These are phyloP conservation scores for Fragilariopsis cylindrus DNA, from an alignment of 108 stramenopile species.

Conservation along the genomic window DNA sequence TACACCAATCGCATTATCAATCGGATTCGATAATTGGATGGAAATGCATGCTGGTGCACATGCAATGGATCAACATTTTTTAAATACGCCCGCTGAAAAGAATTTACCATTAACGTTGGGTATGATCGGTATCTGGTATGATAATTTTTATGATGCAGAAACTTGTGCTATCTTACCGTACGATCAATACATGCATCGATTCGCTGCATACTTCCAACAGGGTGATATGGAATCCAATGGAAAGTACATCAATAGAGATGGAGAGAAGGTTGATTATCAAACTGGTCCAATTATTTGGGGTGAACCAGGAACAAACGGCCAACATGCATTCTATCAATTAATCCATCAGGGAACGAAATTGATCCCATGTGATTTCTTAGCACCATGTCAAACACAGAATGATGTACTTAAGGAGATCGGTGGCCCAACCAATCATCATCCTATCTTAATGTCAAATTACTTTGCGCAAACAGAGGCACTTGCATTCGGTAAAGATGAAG, in stretches of 20 bases:
- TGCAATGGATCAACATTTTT: conserved; percentile 97
- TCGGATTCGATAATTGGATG: conserved; percentile 88
- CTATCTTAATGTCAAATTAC: conserved; percentile 98
- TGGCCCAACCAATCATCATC: conserved; percentile 90
- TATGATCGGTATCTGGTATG: conserved; percentile 97
- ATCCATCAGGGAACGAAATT: conserved; percentile 97
- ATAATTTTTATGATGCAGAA: conserved; percentile 94
- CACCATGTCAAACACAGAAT: conserved; percentile 81
- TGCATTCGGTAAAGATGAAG: conserved; percentile 84
- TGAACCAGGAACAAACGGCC: conserved; percentile 98
- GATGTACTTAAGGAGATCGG: conserved; percentile 58
- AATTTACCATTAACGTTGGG: conserved; percentile 97
- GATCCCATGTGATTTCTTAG: conserved; percentile 96
- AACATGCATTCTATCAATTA: conserved; percentile 99
- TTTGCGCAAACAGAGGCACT: conserved; percentile 99
- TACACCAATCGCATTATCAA: conserved; percentile 91
- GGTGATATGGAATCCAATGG: conserved; percentile 99
- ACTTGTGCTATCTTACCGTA: conserved; percentile 95
- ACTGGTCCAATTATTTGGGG: conserved; percentile 94
- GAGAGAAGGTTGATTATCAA: conserved; percentile 48
- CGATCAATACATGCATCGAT: conserved; percentile 92
- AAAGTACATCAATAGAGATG: conserved; percentile 87
- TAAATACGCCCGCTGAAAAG: conserved; percentile 82
- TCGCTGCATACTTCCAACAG: conserved; percentile 99
- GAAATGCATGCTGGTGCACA: conserved; percentile 96